These are phyloP conservation scores for Dipteronia sinensis DNA, from an alignment of 345 rosid species.

Conservation along the genomic window DNA sequence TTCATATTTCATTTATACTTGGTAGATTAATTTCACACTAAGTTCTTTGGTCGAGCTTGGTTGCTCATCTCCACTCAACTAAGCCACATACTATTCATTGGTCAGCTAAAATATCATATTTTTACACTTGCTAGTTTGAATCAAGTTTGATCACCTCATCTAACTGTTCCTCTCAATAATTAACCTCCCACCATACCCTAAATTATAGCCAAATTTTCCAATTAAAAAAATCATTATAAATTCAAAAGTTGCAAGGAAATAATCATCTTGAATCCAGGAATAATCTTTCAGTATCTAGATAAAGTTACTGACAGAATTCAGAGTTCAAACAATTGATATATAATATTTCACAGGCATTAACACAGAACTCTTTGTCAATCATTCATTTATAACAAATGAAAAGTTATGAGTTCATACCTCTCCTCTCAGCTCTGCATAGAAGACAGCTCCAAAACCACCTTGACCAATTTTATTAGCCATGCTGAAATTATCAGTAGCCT, in stretches of 20 bases:
- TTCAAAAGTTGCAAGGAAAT: neutral
- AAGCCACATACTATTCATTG: neutral
- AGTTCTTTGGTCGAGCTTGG: constrained; percentile 4
- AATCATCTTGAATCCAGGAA: constrained; percentile 10
- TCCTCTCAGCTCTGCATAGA: constrained; percentile 90
- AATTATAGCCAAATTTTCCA: neutral
- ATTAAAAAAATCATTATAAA: neutral
- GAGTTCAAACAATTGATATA: neutral
- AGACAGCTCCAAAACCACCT: constrained; percentile 95
- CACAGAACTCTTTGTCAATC: constrained; percentile 1
- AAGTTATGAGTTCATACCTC: constrained; percentile 53
- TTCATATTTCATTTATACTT: constrained; percentile 6
- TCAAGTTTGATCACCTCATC: neutral
- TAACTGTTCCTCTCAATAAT: neutral
- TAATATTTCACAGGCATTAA: neutral
- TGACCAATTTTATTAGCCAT: constrained; percentile 83
- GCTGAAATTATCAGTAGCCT: constrained; percentile 83
- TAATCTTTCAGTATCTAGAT: neutral
- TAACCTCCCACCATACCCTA: neutral
- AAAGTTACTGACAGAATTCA: neutral
- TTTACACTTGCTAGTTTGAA: neutral
- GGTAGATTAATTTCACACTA: neutral
- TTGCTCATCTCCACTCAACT: neutral
- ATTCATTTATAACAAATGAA: constrained; percentile 8
- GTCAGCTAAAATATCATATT: neutral